Percentiles rank a stretch among this genome's conserved stretches.
Evolutionary conservation across 345 rosid species (phyloP).

Genomic region (Excoecaria agallocha): DNA sequence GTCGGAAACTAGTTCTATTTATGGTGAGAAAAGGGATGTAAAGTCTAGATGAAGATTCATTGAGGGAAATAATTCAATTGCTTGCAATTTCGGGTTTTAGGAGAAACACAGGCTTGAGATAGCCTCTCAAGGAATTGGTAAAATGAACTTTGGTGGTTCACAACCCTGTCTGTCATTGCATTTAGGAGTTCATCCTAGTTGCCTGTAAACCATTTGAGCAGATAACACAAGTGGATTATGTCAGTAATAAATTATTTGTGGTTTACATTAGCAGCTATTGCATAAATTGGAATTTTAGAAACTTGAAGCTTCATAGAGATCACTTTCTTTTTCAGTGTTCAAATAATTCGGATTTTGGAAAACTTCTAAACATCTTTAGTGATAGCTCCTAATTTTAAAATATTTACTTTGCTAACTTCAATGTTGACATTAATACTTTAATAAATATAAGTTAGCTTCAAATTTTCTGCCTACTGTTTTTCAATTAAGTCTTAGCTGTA

Average conservation of each 20-base stretch:
- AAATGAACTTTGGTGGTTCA: not conserved
- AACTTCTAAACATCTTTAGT: not conserved
- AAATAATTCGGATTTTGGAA: not conserved
- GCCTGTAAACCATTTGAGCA: not conserved
- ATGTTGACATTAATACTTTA: not conserved
- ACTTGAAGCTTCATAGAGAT: not conserved
- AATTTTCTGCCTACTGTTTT: not conserved
- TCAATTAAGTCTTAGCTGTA: not conserved
- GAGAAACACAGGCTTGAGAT: not conserved
- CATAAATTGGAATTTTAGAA: not conserved
- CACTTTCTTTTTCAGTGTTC: not conserved
- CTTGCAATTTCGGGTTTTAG: not conserved
- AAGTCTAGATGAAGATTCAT: not conserved
- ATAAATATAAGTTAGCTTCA: not conserved
- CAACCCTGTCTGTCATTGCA: not conserved
- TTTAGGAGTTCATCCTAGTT: not conserved
- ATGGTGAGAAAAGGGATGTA: slow-evolving; percentile 5
- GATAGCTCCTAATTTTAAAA: not conserved
- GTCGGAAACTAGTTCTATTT: not conserved
- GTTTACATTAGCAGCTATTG: not conserved
- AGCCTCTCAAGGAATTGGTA: not conserved
- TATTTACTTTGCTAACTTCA: not conserved
- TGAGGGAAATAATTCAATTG: not conserved
- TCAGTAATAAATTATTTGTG: not conserved
- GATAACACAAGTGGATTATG: too few species aligned